A percentile compares a stretch with the other conserved stretches of the same genome.
These are phyloP conservation scores for Russula abietina DNA, from an alignment of 768 basidiomycete genomes.

Conservation along the genomic window DNA sequence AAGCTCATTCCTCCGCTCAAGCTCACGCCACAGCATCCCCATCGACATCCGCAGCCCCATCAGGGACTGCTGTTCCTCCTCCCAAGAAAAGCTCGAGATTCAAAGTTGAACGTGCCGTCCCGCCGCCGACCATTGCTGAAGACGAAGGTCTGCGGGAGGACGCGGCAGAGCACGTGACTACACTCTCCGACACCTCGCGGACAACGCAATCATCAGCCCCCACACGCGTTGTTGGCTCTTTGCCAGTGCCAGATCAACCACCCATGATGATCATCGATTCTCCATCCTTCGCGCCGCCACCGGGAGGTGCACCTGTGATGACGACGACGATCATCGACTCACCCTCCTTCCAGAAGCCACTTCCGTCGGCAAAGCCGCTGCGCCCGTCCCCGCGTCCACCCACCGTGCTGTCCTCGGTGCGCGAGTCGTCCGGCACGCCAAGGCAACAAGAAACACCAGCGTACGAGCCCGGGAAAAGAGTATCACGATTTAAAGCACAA, in stretches of 20 bases:
- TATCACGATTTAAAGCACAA: slow-evolving; percentile 29
- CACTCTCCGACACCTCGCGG: not conserved
- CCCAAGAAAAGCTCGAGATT: slow-evolving; percentile 24
- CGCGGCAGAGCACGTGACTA: slow-evolving; percentile 7
- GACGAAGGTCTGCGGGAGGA: slow-evolving; percentile 2
- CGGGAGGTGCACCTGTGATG: not conserved
- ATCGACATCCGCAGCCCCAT: not conserved
- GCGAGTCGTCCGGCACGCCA: slow-evolving; percentile 5
- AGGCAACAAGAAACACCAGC: not conserved
- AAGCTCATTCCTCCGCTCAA: not conserved
- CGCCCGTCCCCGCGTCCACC: slow-evolving; percentile 18
- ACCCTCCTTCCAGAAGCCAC: slow-evolving; percentile 25
- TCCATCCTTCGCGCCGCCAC: slow-evolving; percentile 20
- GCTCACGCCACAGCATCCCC: not conserved
- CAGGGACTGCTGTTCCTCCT: not conserved
- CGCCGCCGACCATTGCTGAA: slow-evolving; percentile 1
- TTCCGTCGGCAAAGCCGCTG: slow-evolving; percentile 6
- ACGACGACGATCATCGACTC: slow-evolving; percentile 19
- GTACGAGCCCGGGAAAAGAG: slow-evolving; percentile 20
- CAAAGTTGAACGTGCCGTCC: slow-evolving; percentile 25
- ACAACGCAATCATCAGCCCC: not conserved
- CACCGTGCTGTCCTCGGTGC: slow-evolving; percentile 26
- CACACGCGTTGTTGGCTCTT: not conserved
- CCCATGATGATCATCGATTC: slow-evolving; percentile 18
- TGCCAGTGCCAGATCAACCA: not conserved